phyloP scores from a whole-genome alignment of 2,329 filamentous ascomycete species.

The Ophiostoma novo-ulmi region DNA sequence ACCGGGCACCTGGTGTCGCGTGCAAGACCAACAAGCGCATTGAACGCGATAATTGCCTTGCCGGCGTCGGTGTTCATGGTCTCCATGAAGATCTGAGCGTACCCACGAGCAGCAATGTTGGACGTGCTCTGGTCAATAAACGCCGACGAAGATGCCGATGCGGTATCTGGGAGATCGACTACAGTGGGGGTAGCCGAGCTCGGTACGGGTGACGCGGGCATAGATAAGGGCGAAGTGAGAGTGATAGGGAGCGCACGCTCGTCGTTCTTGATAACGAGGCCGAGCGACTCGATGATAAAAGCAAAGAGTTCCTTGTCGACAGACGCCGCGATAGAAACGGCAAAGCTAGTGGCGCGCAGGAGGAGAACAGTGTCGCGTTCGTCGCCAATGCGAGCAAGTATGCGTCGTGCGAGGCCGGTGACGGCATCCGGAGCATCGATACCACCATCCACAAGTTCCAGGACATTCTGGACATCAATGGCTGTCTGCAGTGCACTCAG shows the following conservation, averaged over 20 bases:
- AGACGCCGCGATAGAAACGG: conserved; percentile 58
- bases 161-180: not conserved
- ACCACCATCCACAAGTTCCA: conserved; percentile 47
- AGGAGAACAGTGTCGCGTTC: conserved; percentile 63
- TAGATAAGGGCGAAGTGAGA: not conserved
- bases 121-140: conserved; percentile 50
- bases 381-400: conserved; percentile 56
- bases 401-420: conserved; percentile 53
- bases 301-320: conserved; percentile 56
- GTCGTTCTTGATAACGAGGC: conserved; percentile 47
- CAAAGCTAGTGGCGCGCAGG: conserved; percentile 58
- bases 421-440: conserved; percentile 53
- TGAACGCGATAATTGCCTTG: conserved; percentile 61
- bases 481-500: conserved; percentile 58
- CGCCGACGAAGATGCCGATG: conserved; percentile 30
- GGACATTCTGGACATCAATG: conserved; percentile 54
- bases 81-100: conserved; percentile 71
- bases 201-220: not conserved
- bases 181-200: not conserved
- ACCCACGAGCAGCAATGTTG: conserved; percentile 65
- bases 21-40: conserved; percentile 59
- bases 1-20: conserved; percentile 55
- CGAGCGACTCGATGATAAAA: conserved; percentile 50
- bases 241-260: conserved; percentile 38
- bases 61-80: conserved; percentile 58